phyloP scores from a whole-genome alignment of 306 rosid species.

The Carpinus viminea region DNA sequence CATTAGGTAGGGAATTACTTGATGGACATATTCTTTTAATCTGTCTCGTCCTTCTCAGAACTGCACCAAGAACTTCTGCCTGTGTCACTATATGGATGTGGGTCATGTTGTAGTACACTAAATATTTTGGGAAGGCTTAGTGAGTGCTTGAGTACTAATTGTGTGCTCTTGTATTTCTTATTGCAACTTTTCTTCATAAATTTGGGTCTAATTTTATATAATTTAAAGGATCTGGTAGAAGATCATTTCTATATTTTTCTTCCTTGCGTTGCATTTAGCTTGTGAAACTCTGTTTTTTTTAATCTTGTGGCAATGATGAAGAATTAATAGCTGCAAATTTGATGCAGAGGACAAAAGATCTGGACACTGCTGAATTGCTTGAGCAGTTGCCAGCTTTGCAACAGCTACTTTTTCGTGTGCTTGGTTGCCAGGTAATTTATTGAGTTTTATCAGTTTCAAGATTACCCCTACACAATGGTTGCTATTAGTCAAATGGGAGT shows the following conservation, averaged over 20 bases:
- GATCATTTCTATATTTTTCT: neutral
- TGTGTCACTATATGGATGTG: neutral
- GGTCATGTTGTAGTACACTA: neutral
- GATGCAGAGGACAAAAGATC: constrained; percentile 93
- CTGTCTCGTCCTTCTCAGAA: neutral
- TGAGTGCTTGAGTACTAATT: neutral
- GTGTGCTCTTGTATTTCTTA: neutral
- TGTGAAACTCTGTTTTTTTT: neutral
- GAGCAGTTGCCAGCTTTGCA: constrained; percentile 95
- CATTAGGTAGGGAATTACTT: neutral
- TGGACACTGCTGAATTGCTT: constrained; percentile 84
- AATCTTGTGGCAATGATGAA: neutral
- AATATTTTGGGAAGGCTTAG: neutral
- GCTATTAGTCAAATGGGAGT: neutral
- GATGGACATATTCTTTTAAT: neutral
- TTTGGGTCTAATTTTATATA: neutral
- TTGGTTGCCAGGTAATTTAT: constrained; percentile 79
- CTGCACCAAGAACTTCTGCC: neutral
- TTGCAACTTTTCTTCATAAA: neutral
- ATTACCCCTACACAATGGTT: neutral
- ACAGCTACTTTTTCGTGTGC: constrained; percentile 86
- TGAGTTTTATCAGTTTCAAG: constrained; percentile 14
- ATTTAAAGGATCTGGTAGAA: neutral
- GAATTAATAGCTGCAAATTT: constrained; percentile 33
- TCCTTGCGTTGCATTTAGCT: neutral